Conservation (phyloP, 306 rosid genomes). For the Rubus parviflorus region DNA sequence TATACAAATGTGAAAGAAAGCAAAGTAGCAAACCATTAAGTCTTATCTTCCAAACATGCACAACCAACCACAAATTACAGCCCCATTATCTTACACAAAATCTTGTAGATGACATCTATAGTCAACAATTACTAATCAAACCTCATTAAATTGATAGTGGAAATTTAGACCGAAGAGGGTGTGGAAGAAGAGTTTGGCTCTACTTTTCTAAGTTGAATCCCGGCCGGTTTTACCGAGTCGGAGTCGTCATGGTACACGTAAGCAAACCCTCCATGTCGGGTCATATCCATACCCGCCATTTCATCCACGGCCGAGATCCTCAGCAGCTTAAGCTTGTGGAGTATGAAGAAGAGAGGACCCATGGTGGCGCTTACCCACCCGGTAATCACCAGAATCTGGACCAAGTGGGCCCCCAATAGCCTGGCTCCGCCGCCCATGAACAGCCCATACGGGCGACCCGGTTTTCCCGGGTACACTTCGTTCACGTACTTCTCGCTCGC, state of each 20-base stretch:
- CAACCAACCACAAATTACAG: background rate
- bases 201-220: conserved; percentile 46
- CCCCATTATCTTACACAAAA: background rate
- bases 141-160: background rate
- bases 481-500: conserved; percentile 65
- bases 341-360: conserved; percentile 70
- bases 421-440: conserved; percentile 82
- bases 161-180: conserved; percentile 24
- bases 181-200: conserved; percentile 35
- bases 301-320: conserved; percentile 76
- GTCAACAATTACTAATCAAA: background rate
- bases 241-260: conserved; percentile 60
- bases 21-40: background rate
- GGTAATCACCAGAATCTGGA: conserved; percentile 65
- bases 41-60: background rate
- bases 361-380: conserved; percentile 93
- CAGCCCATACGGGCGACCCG: conserved; percentile 51
- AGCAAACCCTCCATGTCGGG: conserved; percentile 95
- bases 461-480: conserved; percentile 45
- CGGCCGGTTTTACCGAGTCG: conserved; percentile 9
- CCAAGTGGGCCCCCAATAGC: conserved; percentile 63
- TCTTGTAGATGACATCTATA: background rate
- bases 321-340: conserved; percentile 59
- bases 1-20: background rate
- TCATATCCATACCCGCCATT: conserved; percentile 90